Conservation (phyloP, 805 yeast species). For the Teunomyces panamensis region DNA sequence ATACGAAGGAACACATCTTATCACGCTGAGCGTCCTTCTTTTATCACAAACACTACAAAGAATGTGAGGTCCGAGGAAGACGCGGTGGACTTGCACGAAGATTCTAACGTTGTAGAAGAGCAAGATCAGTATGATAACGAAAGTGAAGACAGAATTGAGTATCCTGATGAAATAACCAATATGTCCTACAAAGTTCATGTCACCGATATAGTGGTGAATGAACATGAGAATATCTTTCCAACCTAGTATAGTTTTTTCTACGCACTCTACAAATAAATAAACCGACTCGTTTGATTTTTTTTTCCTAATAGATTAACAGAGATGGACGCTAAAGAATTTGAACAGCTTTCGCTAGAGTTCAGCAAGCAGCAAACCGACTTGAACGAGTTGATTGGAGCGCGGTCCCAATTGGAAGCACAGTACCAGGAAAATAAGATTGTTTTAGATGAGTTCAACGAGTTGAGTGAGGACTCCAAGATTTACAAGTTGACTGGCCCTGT, state of each 20-base stretch:
- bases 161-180: slow-evolving; percentile 21
- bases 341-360: slow-evolving; percentile 44
- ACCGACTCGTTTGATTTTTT: not conserved
- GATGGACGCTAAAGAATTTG: slow-evolving; percentile 30
- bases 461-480: slow-evolving; percentile 69
- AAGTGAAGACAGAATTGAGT: slow-evolving; percentile 12
- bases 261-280: not conserved
- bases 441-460: slow-evolving; percentile 65
- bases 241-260: slow-evolving; percentile 4
- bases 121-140: slow-evolving; percentile 11
- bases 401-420: slow-evolving; percentile 91
- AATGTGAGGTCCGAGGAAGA: not conserved
- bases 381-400: slow-evolving; percentile 58
- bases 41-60: slow-evolving; percentile 12
- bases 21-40: slow-evolving; percentile 22
- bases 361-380: slow-evolving; percentile 45
- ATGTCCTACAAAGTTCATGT: slow-evolving; percentile 37
- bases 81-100: not conserved
- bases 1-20: slow-evolving; percentile 31
- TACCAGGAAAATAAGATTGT: slow-evolving; percentile 92
- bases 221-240: slow-evolving; percentile 32
- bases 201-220: slow-evolving; percentile 39
- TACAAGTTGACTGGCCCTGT: slow-evolving; percentile 92
- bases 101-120: slow-evolving; percentile 13
- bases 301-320: not conserved